Percentiles rank a stretch among this genome's conserved stretches.
Evolutionary conservation across 1,284 basidiomycete genomes (phyloP).

Genomic region (Ustanciosporium gigantosporum): DNA sequence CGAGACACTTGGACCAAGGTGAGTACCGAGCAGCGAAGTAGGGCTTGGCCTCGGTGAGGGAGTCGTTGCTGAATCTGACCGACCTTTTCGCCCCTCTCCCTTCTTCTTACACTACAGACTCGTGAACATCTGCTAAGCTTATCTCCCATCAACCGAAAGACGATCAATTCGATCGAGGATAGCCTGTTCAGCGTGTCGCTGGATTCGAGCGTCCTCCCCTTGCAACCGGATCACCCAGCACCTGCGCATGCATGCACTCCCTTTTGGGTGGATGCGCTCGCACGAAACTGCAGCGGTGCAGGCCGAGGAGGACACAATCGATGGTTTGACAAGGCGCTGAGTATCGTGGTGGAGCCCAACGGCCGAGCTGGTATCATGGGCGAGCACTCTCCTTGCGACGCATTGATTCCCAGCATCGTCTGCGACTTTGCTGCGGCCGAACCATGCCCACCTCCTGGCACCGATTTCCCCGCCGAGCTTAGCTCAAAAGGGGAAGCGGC

Average conservation of each 20-base stretch:
- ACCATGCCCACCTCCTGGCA: slow-evolving; percentile 40
- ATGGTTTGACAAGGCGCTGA: slow-evolving; percentile 89
- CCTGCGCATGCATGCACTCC: slow-evolving; percentile 66
- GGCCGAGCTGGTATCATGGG: slow-evolving; percentile 84
- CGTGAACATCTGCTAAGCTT: slow-evolving; percentile 72
- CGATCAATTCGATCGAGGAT: slow-evolving; percentile 70
- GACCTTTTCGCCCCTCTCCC: background rate
- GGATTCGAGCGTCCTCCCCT: slow-evolving; percentile 64
- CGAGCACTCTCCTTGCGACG: slow-evolving; percentile 91
- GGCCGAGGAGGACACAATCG: slow-evolving; percentile 77
- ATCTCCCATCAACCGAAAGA: slow-evolving; percentile 70
- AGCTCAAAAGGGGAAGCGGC: slow-evolving; percentile 56
- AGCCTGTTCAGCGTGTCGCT: slow-evolving; percentile 75
- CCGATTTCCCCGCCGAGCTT: slow-evolving; percentile 34
- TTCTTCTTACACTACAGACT: slow-evolving; percentile 65
- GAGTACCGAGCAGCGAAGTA: slow-evolving; percentile 41
- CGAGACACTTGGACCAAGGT: slow-evolving; percentile 84
- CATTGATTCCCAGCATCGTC: slow-evolving; percentile 86
- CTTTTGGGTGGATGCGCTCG: slow-evolving; percentile 74
- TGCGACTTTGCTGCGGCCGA: slow-evolving; percentile 79
- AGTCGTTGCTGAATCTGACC: background rate
- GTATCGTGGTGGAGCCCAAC: slow-evolving; percentile 81
- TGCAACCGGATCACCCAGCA: slow-evolving; percentile 50
- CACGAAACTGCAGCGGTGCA: slow-evolving; percentile 74
- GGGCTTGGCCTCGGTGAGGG: background rate